A percentile compares a stretch with the other conserved stretches of the same genome.
Evolutionary conservation across 306 rosid species (phyloP).

Genomic region (Prunus padus): DNA sequence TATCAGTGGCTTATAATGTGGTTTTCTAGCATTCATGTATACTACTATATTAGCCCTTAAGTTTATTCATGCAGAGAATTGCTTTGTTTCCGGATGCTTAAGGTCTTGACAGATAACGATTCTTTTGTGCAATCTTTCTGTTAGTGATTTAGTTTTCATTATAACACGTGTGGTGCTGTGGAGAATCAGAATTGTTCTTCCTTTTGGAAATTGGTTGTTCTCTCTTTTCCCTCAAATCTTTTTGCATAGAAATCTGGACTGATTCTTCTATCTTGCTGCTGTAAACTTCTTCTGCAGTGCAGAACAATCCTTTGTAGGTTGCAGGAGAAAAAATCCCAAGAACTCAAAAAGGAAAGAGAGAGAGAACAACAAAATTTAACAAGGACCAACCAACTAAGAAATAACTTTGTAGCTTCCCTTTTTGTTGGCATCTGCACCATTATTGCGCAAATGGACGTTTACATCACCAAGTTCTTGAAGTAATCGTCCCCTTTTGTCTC

Average conservation of each 20-base stretch:
- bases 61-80: too few species aligned
- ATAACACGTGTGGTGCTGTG: not conserved
- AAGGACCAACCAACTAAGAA: not conserved
- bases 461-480: slow-evolving; percentile 30
- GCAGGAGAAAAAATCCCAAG: not conserved
- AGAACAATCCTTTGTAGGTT: not conserved
- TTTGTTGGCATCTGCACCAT: slow-evolving; percentile 21
- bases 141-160: not conserved
- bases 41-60: too few species aligned
- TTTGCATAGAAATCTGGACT: not conserved
- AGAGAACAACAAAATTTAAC: not conserved
- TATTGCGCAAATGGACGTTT: slow-evolving; percentile 10
- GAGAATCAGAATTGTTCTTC: slow-evolving; percentile 11
- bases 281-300: not conserved
- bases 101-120: not conserved
- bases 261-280: not conserved
- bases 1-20: too few species aligned
- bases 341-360: not conserved
- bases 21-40: too few species aligned
- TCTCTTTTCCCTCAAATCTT: not conserved
- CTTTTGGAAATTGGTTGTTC: slow-evolving; percentile 4
- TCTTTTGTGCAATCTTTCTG: not conserved
- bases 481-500: slow-evolving; percentile 28
- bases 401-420: slow-evolving; percentile 19
- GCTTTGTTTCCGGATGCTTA: not conserved